Evolutionary conservation across 2,329 filamentous ascomycete genomes (phyloP).

Genomic region (Aspergillus sp.): DNA sequence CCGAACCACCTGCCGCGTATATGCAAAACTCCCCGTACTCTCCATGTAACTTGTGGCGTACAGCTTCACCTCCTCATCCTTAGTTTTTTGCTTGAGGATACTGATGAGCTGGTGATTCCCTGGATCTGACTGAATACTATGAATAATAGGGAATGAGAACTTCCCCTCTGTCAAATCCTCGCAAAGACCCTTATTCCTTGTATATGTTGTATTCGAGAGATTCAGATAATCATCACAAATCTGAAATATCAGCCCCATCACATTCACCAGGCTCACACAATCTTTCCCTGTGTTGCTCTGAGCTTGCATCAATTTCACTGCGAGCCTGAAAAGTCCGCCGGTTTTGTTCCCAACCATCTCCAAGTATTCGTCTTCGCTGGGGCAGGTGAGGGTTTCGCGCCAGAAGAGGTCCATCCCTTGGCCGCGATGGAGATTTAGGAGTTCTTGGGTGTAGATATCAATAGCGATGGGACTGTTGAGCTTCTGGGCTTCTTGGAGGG

Average conservation of each 20-base stretch:
- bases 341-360: constrained; percentile 47
- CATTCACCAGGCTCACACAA: constrained; percentile 60
- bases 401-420: constrained; percentile 46
- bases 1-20: constrained; percentile 62
- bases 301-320: constrained; percentile 41
- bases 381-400: constrained; percentile 40
- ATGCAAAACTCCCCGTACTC: constrained; percentile 78
- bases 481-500: constrained; percentile 36
- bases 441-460: constrained; percentile 39
- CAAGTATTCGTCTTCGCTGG: constrained; percentile 43
- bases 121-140: constrained; percentile 68
- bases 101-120: constrained; percentile 67
- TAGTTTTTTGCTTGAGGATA: constrained; percentile 84
- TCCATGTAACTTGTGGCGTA: constrained; percentile 93
- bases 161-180: constrained; percentile 96
- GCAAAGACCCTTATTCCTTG: constrained; percentile 83
- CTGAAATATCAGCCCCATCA: constrained; percentile 42
- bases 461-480: constrained; percentile 36
- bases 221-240: constrained; percentile 76
- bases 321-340: constrained; percentile 42
- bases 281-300: constrained; percentile 35
- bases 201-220: constrained; percentile 64
- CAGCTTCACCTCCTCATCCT: constrained; percentile 77
- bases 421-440: constrained; percentile 42
- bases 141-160: constrained; percentile 93